Evolutionary conservation across 495 filamentous ascomycete species (phyloP).

Genomic region (Aspergillus sclerotiicarbonarius): DNA sequence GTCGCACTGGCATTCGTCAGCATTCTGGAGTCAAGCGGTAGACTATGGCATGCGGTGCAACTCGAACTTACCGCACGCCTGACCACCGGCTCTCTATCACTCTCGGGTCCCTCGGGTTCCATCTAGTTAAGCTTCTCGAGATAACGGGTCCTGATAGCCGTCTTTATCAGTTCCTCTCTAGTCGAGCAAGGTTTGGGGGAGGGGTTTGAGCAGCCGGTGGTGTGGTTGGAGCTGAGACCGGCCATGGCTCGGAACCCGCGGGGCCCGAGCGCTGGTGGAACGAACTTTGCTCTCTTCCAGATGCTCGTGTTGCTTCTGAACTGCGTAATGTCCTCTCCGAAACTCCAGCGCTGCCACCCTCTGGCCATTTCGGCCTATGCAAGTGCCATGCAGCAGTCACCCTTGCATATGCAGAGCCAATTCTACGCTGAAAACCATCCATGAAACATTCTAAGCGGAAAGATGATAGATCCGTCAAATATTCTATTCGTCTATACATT

Average conservation of each 20-base stretch:
- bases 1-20: conserved; percentile 39
- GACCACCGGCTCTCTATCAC: conserved; percentile 25
- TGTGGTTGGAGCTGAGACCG: not conserved
- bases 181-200: not conserved
- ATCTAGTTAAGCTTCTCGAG: conserved; percentile 15
- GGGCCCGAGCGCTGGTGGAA: conserved; percentile 11
- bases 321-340: too few species aligned
- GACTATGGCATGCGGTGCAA: not conserved
- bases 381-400: too few species aligned
- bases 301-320: too few species aligned
- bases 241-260: conserved; percentile 17
- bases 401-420: too few species aligned
- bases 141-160: not conserved
- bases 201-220: not conserved
- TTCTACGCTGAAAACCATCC: too few species aligned
- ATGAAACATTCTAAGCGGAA: too few species aligned
- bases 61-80: conserved; percentile 34
- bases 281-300: too few species aligned
- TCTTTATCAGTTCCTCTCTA: not conserved
- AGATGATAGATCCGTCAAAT: not conserved
- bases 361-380: too few species aligned
- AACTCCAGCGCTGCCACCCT: too few species aligned
- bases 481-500: conserved; percentile 1
- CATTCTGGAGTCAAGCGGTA: not conserved
- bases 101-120: conserved; percentile 39